Evolutionary conservation across 148 eudicot species (phyloP).

Genomic region (Nepenthes gracilis): DNA sequence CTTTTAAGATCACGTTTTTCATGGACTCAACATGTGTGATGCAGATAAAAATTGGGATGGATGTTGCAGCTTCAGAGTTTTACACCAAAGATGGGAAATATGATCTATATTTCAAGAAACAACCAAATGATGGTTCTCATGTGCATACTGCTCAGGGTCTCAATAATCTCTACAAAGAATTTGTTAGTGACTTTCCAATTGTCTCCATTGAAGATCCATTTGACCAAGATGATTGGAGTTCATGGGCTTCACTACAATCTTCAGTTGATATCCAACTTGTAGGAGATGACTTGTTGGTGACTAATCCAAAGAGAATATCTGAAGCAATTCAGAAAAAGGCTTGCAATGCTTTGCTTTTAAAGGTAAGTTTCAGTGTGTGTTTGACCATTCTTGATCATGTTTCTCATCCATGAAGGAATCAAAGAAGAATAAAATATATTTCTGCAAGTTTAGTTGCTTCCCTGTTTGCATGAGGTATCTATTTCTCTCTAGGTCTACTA

Average conservation of each 20-base stretch:
- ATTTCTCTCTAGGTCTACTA: no score
- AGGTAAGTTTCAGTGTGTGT: slow-evolving; percentile 29
- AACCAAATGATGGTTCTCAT: slow-evolving; percentile 97
- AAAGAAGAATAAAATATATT: no score
- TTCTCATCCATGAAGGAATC: no score
- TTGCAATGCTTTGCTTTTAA: slow-evolving; percentile 88
- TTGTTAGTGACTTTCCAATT: slow-evolving; percentile 83
- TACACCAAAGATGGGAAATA: slow-evolving; percentile 80
- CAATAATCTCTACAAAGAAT: slow-evolving; percentile 73
- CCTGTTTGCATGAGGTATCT: no score
- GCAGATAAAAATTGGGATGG: slow-evolving; percentile 99
- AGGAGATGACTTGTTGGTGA: slow-evolving; percentile 96
- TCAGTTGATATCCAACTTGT: slow-evolving; percentile 87
- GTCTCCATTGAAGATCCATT: slow-evolving; percentile 99
- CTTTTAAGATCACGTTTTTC: slow-evolving; percentile 4
- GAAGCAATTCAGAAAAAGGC: slow-evolving; percentile 85
- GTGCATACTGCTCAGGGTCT: slow-evolving; percentile 66
- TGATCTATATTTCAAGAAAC: slow-evolving; percentile 95
- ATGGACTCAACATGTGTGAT: slow-evolving; percentile 7
- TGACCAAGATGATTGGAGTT: slow-evolving; percentile 98
- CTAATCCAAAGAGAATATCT: slow-evolving; percentile 82
- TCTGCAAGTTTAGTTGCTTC: no score
- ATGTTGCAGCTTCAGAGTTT: slow-evolving; percentile 98
- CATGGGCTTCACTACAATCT: slow-evolving; percentile 79
- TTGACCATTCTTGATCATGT: no score